phyloP scores from a whole-genome alignment of 345 rosid genomes.

The Lumnitzera racemosa region DNA sequence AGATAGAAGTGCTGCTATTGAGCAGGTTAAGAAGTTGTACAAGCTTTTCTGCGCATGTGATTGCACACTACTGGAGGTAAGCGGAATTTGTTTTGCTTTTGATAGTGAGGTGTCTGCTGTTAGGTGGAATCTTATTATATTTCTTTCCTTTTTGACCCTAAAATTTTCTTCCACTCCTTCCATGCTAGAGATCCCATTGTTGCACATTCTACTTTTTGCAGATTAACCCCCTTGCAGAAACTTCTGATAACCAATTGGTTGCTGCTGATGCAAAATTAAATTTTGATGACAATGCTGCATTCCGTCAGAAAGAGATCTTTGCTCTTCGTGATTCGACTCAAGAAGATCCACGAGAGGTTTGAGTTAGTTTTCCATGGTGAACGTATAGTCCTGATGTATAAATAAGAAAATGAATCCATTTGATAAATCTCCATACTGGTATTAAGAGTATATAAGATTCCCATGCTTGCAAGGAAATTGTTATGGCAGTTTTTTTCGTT shows the following conservation, averaged over 20 bases:
- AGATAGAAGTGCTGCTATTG: constrained; percentile 69
- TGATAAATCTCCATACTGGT: neutral
- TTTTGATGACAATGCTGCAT: constrained; percentile 98
- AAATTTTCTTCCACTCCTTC: neutral
- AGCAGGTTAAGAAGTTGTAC: constrained; percentile 97
- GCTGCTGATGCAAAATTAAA: constrained; percentile 99
- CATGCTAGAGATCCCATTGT: constrained; percentile 4
- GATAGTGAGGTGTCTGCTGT: no score
- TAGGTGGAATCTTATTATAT: neutral
- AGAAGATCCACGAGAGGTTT: constrained; percentile 97
- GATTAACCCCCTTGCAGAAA: constrained; percentile 98
- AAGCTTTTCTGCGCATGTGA: constrained; percentile 73
- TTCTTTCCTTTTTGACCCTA: neutral
- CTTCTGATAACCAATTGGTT: constrained; percentile 70
- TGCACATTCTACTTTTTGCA: constrained; percentile 18
- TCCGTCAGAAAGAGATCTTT: constrained; percentile 76
- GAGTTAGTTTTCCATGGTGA: constrained; percentile 3
- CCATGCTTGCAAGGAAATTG: no score
- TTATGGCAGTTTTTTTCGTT: no score
- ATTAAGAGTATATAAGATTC: no score
- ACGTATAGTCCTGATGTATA: neutral
- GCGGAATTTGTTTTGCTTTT: constrained; percentile 18
- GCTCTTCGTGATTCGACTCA: constrained; percentile 88
- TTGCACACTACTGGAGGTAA: constrained; percentile 96
- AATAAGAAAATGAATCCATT: neutral